These are phyloP conservation scores for Phycomyces blakesleeanus DNA, from an alignment of 192 early-diverging fungal species.

Conservation along the genomic window DNA sequence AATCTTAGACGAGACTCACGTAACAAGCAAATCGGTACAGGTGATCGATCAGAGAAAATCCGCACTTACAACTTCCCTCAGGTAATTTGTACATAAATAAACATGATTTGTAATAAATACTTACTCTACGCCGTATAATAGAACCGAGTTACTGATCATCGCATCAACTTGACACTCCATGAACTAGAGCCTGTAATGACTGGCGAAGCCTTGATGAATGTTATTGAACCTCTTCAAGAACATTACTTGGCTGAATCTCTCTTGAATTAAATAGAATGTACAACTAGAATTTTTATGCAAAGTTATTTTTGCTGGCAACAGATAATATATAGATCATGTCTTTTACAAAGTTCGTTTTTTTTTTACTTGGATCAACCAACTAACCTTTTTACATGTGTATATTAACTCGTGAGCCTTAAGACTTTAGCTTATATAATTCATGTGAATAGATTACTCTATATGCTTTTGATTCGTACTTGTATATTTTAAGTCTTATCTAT, in stretches of 20 bases:
- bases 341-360: too few relatives aligned
- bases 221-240: conserved; percentile 39
- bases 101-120: neutral
- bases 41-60: conserved; percentile 78
- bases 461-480: too few relatives aligned
- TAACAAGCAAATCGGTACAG: conserved; percentile 58
- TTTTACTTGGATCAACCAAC: too few relatives aligned
- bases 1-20: conserved; percentile 55
- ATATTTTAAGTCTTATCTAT: too few relatives aligned
- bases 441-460: too few relatives aligned
- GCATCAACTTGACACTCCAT: conserved; percentile 69
- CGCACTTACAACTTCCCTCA: conserved; percentile 82
- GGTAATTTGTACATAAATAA: conserved; percentile 24
- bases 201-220: conserved; percentile 44
- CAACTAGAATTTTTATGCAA: neutral
- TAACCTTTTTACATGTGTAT: too few relatives aligned
- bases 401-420: too few relatives aligned
- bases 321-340: too few relatives aligned
- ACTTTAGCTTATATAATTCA: too few relatives aligned
- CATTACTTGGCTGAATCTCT: conserved; percentile 35
- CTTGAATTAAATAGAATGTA: conserved; percentile 5
- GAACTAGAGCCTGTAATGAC: conserved; percentile 64
- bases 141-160: conserved; percentile 79
- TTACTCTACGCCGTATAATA: conserved; percentile 16
- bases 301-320: too few relatives aligned